A percentile compares a stretch with the other conserved stretches of the same genome.
These are phyloP conservation scores for Dryas octopetala DNA, from an alignment of 306 rosid species.

Conservation along the genomic window DNA sequence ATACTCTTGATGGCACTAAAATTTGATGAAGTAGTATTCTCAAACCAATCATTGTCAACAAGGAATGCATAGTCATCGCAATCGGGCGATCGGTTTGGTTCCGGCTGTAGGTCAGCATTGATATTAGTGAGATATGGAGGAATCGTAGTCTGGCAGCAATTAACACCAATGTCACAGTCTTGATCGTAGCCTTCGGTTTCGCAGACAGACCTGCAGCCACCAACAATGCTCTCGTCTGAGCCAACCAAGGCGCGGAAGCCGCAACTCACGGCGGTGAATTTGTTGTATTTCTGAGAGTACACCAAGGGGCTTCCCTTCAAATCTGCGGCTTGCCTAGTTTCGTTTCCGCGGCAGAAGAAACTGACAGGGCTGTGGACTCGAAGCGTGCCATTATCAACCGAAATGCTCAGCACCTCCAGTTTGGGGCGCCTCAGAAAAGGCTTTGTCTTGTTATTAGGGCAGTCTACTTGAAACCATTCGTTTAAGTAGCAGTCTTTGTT, in stretches of 20 bases:
- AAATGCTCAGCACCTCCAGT: neutral
- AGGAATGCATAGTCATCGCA: conserved; percentile 18
- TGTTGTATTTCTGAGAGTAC: conserved; percentile 14
- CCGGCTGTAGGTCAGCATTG: neutral
- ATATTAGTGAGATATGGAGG: neutral
- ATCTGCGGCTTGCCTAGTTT: neutral
- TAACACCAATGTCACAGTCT: neutral
- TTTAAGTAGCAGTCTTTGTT: neutral
- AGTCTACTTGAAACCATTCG: conserved; percentile 3
- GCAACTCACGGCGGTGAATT: conserved; percentile 26
- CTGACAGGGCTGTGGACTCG: neutral
- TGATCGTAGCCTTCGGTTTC: neutral
- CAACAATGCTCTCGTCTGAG: neutral
- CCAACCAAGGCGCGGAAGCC: neutral
- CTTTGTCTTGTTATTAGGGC: neutral
- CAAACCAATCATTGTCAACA: neutral
- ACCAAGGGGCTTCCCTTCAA: conserved; percentile 30
- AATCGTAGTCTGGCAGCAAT: conserved; percentile 8
- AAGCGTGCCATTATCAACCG: neutral
- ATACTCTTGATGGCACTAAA: neutral
- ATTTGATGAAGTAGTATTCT: neutral
- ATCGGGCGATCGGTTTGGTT: neutral
- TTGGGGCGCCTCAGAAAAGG: neutral
- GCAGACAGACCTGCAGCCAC: conserved; percentile 29
- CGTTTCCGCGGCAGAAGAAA: neutral